These are phyloP conservation scores for Schoenoplectus triqueter DNA, from an alignment of 202 grass and related monocot genomes.

Conservation along the genomic window DNA sequence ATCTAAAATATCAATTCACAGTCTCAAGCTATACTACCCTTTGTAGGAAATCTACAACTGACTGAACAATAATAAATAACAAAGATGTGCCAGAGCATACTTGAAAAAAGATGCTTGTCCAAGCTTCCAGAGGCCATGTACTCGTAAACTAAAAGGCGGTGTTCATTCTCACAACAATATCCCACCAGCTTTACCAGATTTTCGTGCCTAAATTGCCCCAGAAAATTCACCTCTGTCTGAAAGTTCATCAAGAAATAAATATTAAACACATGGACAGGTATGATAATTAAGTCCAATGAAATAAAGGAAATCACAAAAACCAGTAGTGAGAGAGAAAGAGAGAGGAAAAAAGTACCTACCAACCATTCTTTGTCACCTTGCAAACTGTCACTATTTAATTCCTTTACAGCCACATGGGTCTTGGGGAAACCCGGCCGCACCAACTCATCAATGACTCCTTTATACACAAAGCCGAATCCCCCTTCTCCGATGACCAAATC, in stretches of 20 bases:
- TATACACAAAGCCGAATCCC: constrained; percentile 77
- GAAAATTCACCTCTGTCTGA: constrained; percentile 79
- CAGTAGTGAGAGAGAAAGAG: background rate
- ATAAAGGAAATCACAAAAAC: background rate
- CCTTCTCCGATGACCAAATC: constrained; percentile 67
- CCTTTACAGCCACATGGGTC: constrained; percentile 59
- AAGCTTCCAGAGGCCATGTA: constrained; percentile 82
- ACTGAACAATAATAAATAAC: background rate
- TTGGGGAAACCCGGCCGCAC: constrained; percentile 29
- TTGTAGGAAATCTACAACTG: constrained; percentile 5
- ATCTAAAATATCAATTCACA: constrained; percentile 11
- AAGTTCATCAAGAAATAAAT: background rate
- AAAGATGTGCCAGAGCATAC: constrained; percentile 33
- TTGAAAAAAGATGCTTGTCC: constrained; percentile 78
- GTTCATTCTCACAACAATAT: constrained; percentile 80
- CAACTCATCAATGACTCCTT: constrained; percentile 41
- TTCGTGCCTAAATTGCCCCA: constrained; percentile 63
- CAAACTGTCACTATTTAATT: constrained; percentile 62
- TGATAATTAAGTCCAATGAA: background rate
- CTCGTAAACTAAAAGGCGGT: constrained; percentile 80
- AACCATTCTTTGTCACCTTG: constrained; percentile 90
- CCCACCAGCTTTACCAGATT: constrained; percentile 76
- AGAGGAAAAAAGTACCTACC: constrained; percentile 38
- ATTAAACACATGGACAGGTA: background rate
- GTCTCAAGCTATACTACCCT: background rate